phyloP scores from a whole-genome alignment of 73 alveolate genomes.

The Paramecium caudatum region DNA sequence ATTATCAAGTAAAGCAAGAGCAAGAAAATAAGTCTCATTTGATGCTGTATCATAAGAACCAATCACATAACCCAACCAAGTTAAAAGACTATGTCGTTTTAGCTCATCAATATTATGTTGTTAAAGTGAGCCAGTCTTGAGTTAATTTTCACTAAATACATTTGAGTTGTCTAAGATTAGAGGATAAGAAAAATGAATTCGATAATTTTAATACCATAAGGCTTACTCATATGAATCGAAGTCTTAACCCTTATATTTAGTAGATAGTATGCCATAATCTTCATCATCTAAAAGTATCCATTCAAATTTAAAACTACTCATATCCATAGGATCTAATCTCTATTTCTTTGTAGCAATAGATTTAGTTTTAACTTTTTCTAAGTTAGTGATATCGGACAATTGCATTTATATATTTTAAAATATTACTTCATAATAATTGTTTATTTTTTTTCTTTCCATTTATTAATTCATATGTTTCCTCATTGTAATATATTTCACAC shows the following conservation, averaged over 20 bases:
- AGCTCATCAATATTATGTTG: conserved; percentile 3
- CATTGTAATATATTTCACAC: conserved; percentile 20
- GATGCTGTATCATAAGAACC: not conserved
- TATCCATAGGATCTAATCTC: not conserved
- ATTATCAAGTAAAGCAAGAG: not conserved
- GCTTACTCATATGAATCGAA: not conserved
- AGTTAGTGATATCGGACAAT: conserved; percentile 18
- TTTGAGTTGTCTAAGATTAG: not conserved
- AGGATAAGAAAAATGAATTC: not conserved
- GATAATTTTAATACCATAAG: not conserved
- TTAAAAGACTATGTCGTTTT: not conserved
- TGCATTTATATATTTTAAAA: conserved; percentile 1
- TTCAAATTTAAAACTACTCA: not conserved
- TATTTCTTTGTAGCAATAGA: conserved; percentile 22
- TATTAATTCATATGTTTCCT: conserved; percentile 13
- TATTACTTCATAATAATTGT: conserved; percentile 1
- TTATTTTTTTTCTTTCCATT: conserved; percentile 16
- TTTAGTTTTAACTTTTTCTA: conserved; percentile 2
- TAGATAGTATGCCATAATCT: not conserved
- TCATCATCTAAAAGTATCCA: not conserved
- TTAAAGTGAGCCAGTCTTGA: not conserved
- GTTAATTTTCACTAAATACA: not conserved
- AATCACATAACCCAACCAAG: conserved; percentile 30
- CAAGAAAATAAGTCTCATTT: conserved; percentile 34
- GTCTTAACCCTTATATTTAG: not conserved